Evolutionary conservation across 805 yeast species (phyloP).

Genomic region (Saccharomyces mikatae): DNA sequence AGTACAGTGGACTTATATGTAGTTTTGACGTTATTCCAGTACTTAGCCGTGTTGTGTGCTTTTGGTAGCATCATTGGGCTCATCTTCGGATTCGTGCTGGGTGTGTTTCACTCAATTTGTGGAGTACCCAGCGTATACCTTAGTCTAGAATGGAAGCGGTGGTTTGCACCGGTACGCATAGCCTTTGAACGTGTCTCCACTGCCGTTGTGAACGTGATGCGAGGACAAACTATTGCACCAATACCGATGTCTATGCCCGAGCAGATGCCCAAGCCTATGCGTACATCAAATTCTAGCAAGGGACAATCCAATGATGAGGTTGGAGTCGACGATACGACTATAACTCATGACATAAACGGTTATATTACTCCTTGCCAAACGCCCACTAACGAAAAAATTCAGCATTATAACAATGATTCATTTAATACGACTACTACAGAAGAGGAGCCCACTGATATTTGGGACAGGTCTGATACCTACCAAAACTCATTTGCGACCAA

Average conservation of each 20-base stretch:
- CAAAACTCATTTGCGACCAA: not conserved
- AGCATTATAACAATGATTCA: not conserved
- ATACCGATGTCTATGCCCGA: not conserved
- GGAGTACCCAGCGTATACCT: slow-evolving; percentile 19
- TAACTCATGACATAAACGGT: not conserved
- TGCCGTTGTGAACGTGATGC: not conserved
- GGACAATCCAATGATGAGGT: not conserved
- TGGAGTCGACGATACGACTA: not conserved
- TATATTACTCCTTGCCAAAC: not conserved
- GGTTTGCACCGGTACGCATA: not conserved
- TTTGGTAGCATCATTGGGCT: slow-evolving; percentile 18
- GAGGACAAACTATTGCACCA: not conserved
- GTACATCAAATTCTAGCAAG: not conserved
- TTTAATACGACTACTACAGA: not conserved
- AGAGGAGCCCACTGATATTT: not conserved
- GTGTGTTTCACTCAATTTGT: slow-evolving; percentile 16
- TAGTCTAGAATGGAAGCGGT: slow-evolving; percentile 8
- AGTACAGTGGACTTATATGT: slow-evolving; percentile 10
- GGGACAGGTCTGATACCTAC: not conserved
- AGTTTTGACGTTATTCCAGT: slow-evolving; percentile 16
- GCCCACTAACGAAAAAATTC: not conserved
- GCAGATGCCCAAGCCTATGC: not conserved
- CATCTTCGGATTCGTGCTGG: slow-evolving; percentile 13
- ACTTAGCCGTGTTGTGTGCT: slow-evolving; percentile 16
- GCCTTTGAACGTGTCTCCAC: not conserved